Evolutionary conservation across 257 asterid species (phyloP), one percentile per base, ranked within the genome.

Genomic region (Misopates orontium): DNA sequence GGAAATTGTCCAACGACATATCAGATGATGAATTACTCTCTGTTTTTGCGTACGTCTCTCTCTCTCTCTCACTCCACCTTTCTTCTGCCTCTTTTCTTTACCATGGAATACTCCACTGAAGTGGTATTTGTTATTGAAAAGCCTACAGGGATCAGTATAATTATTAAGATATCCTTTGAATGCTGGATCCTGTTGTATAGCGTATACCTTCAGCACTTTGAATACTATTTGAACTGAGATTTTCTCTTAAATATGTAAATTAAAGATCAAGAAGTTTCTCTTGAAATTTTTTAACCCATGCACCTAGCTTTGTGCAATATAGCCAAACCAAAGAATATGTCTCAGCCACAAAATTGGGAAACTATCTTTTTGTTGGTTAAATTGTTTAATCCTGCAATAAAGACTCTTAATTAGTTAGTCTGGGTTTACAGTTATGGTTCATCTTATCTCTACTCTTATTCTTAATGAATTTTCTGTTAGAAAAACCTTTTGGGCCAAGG

Each of bases 11-110:
- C 14, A 67, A 77, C 62, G 84, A 72, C 71, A 65, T 41, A 64
- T 71, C 88, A 32, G 90, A 70, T 55, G 95, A 84, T 74, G 95
- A 90, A 51, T 66, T 78, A 36, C 82, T 87, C 82, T 79, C 90
- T 56, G 10, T 73, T 6, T 57, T 77, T 62, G 76, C 13, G 95
- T 85, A 83, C 17, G 85, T 60, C 66, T n/a, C 54, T 75, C 76
- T 68, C 70, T 74, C 56, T 64, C 74, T 44, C 77, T 23, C 67
- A 28, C 66, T 28, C 73, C 42, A 17, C 18, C 25, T 28, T 13
- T 8, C 10, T 13, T 5, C 64, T 45, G 21, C 50, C 36, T 57
- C 13, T 23, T 4, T 36, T 47, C 45, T 12, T 50, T 44, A 20
- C 23, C 20, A 39, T 10, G 50, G 15, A 64, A 47, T 72, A 15